These are phyloP conservation scores for Ceriops decandra DNA, from an alignment of 345 rosid species.

Conservation along the genomic window DNA sequence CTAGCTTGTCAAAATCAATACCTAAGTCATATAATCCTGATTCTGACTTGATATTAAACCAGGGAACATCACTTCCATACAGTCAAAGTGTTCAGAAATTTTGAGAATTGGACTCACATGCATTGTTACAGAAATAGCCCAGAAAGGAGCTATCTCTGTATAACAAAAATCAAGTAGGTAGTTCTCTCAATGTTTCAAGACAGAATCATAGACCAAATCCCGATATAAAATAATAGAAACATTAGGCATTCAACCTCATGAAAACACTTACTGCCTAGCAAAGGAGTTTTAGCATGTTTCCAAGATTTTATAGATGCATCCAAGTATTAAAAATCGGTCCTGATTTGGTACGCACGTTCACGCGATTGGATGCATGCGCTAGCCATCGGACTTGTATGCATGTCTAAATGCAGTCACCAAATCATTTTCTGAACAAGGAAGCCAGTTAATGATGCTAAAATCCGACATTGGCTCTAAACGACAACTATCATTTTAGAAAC, in stretches of 20 bases:
- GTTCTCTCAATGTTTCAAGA: not conserved
- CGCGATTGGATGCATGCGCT: too few species aligned
- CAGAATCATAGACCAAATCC: not conserved
- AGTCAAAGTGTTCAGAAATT: not conserved
- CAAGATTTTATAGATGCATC: too few species aligned
- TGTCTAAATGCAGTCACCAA: too few species aligned
- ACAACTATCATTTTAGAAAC: too few species aligned
- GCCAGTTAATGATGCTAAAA: too few species aligned
- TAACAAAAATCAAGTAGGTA: slow-evolving; percentile 3
- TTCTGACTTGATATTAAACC: not conserved
- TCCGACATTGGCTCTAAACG: too few species aligned
- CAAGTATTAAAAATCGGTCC: too few species aligned
- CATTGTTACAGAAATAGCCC: not conserved
- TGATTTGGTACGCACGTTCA: too few species aligned
- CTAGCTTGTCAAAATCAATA: slow-evolving; percentile 3
- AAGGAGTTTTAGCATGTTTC: not conserved
- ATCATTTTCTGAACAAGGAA: too few species aligned
- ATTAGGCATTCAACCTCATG: not conserved
- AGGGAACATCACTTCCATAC: not conserved
- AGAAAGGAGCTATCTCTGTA: not conserved
- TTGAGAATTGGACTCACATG: not conserved
- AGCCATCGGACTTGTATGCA: too few species aligned
- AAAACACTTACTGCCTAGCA: not conserved
- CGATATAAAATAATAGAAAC: not conserved
- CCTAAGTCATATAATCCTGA: not conserved